These are phyloP conservation scores for Epichloe sp. DNA, from an alignment of 2,329 filamentous ascomycete genomes.

Conservation along the genomic window DNA sequence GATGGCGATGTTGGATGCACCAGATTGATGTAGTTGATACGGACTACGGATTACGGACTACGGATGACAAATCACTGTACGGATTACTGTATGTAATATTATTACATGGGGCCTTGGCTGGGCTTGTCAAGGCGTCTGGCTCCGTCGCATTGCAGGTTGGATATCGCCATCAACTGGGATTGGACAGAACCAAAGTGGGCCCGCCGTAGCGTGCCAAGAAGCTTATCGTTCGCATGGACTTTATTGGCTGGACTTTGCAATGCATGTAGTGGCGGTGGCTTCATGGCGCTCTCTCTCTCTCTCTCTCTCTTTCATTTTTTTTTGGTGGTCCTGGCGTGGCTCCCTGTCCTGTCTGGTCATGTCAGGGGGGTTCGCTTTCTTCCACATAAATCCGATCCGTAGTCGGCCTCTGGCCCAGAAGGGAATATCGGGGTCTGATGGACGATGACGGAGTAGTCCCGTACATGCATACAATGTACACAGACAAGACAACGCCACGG, in stretches of 20 bases:
- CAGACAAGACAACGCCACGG: no score
- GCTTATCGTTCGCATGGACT: conserved; percentile 1
- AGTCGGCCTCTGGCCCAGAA: no score
- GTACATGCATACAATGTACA: no score
- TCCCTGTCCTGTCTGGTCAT: no score
- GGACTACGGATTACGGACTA: no score
- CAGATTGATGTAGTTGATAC: neutral
- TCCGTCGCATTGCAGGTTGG: neutral
- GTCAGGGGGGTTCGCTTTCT: no score
- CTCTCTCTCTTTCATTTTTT: neutral
- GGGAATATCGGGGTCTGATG: no score
- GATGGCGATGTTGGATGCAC: neutral
- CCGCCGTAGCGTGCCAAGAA: neutral
- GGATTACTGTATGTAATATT: neutral
- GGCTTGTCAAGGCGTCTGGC: neutral
- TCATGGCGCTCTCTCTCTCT: neutral
- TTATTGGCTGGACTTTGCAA: neutral
- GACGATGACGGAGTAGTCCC: no score
- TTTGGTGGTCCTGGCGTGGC: no score
- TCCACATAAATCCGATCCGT: no score
- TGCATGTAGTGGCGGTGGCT: neutral
- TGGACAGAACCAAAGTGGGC: neutral
- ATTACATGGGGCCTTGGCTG: neutral
- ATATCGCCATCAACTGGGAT: neutral
- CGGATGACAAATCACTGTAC: no score